phyloP scores from a whole-genome alignment of 306 rosid genomes.

The Alnus rubra region DNA sequence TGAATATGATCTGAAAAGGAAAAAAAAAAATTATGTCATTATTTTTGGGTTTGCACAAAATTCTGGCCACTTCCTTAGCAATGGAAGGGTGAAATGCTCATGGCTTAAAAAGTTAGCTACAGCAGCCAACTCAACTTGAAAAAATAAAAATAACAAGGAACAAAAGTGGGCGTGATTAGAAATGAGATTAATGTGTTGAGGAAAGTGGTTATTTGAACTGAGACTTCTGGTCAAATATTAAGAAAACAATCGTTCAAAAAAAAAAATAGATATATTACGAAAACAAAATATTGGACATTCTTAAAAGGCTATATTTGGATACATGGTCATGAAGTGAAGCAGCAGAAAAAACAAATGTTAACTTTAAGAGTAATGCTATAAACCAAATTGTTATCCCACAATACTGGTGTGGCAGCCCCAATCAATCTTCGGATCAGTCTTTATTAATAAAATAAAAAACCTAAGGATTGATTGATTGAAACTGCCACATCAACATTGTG shows the following conservation, averaged over 20 bases:
- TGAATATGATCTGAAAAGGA: conserved; percentile 61
- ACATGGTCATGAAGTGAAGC: neutral
- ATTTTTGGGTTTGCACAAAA: conserved; percentile 11
- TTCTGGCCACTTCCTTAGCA: conserved; percentile 3
- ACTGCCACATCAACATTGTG: too few relatives aligned
- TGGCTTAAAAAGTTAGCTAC: conserved; percentile 14
- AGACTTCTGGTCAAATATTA: neutral
- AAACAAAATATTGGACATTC: neutral
- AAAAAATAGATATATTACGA: neutral
- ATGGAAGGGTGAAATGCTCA: neutral
- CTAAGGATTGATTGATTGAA: too few relatives aligned
- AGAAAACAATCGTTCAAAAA: too few relatives aligned
- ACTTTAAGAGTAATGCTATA: too few relatives aligned
- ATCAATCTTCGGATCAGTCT: too few relatives aligned
- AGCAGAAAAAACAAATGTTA: neutral
- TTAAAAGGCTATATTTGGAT: neutral
- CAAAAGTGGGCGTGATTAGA: neutral
- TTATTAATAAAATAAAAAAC: too few relatives aligned
- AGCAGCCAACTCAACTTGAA: neutral
- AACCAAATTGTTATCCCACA: too few relatives aligned
- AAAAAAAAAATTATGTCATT: conserved; percentile 25
- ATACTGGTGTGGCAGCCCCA: too few relatives aligned
- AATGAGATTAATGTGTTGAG: neutral
- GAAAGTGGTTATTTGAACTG: neutral
- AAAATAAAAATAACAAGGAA: neutral